Conservation (phyloP, 148 eudicot species). For the Gaultheria prostrata region DNA sequence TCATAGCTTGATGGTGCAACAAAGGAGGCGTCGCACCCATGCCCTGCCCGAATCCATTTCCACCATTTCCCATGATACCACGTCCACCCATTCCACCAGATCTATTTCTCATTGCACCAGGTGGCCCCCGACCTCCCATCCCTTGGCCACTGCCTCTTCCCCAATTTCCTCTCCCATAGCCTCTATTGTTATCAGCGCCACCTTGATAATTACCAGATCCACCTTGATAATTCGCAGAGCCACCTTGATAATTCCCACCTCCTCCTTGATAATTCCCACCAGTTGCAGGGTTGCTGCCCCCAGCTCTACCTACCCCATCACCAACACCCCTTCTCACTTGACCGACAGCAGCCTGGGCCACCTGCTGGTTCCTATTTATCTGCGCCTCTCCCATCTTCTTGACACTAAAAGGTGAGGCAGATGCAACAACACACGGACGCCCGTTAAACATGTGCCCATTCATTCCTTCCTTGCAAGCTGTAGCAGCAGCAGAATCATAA, state of each 20-base stretch:
- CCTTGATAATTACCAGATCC: conserved; percentile 43
- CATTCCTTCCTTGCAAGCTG: conserved; percentile 85
- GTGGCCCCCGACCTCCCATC: conserved; percentile 59
- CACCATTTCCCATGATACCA: conserved; percentile 72
- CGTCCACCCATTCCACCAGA: conserved; percentile 65
- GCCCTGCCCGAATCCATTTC: conserved; percentile 69
- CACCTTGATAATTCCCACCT: conserved; percentile 18
- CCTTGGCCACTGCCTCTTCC: conserved; percentile 75
- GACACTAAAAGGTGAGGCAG: conserved; percentile 67
- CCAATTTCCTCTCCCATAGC: conserved; percentile 67
- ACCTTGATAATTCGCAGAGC: not conserved
- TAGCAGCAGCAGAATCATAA: conserved; percentile 60
- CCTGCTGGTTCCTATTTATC: conserved; percentile 51
- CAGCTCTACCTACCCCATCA: conserved; percentile 40
- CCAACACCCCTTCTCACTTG: conserved; percentile 27
- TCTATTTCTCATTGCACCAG: conserved; percentile 58
- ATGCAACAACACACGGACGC: conserved; percentile 79
- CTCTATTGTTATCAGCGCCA: conserved; percentile 37
- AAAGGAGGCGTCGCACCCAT: conserved; percentile 60
- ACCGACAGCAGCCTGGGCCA: conserved; percentile 16
- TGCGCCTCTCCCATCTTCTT: conserved; percentile 79
- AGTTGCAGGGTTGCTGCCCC: conserved; percentile 37
- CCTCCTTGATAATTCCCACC: conserved; percentile 51
- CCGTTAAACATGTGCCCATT: conserved; percentile 79
- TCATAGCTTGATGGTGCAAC: conserved; percentile 81